Conservation (phyloP, 306 rosid genomes). For the Gastrolobium bilobum region DNA sequence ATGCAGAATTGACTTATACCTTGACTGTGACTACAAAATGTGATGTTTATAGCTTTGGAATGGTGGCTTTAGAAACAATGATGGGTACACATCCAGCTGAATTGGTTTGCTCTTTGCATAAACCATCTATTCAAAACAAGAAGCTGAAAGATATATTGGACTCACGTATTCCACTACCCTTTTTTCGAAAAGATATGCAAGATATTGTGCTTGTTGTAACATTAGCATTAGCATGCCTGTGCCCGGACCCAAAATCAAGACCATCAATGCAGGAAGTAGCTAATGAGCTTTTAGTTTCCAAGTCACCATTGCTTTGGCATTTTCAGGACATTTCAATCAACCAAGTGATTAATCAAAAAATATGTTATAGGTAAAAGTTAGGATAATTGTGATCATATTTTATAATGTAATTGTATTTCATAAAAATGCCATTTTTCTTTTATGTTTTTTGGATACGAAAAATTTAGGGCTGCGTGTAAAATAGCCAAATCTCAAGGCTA, state of each 20-base stretch:
- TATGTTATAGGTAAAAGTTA: conserved; percentile 21
- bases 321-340: conserved; percentile 9
- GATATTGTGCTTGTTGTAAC: conserved; percentile 34
- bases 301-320: not conserved
- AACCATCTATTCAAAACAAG: conserved; percentile 4
- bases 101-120: conserved; percentile 6
- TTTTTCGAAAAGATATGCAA: conserved; percentile 26
- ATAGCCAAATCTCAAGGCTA: too few species aligned
- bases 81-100: conserved; percentile 45
- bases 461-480: not conserved
- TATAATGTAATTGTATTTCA: not conserved
- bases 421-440: not conserved
- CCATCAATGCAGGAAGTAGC: conserved; percentile 38
- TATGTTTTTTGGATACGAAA: not conserved
- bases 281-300: conserved; percentile 22
- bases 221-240: conserved; percentile 35
- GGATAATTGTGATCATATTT: not conserved
- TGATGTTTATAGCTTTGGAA: conserved; percentile 48
- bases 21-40: conserved; percentile 37
- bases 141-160: conserved; percentile 35
- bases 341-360: conserved; percentile 1
- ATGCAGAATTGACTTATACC: conserved; percentile 36
- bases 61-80: conserved; percentile 39
- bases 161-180: not conserved
- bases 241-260: not conserved